A percentile compares a stretch with the other conserved stretches of the same genome.
phyloP scores from a whole-genome alignment of 768 basidiomycete genomes.

The Trametes sanguinea region DNA sequence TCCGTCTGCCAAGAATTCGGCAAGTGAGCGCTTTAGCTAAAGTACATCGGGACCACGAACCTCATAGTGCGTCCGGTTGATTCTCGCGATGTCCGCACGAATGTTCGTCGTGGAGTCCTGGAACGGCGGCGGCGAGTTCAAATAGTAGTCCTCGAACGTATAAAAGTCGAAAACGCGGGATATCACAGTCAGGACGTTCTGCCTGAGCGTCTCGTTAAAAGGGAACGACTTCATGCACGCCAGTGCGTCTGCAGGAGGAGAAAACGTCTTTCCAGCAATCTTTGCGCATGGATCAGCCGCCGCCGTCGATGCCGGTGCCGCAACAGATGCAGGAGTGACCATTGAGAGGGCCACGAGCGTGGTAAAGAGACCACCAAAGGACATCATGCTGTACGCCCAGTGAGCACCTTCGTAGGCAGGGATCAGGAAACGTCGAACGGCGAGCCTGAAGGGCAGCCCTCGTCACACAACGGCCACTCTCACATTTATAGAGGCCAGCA shows the following conservation, averaged over 20 bases:
- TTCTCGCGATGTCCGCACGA: conserved; percentile 46
- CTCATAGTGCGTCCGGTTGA: conserved; percentile 49
- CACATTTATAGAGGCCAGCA: neutral
- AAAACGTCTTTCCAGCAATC: conserved; percentile 44
- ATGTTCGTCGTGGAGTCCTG: conserved; percentile 56
- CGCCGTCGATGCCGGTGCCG: conserved; percentile 10
- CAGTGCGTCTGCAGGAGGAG: conserved; percentile 53
- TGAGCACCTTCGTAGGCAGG: no score
- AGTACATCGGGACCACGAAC: conserved; percentile 31
- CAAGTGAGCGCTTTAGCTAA: neutral
- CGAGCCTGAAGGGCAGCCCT: no score
- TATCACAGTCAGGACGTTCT: conserved; percentile 39
- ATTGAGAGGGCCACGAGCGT: conserved; percentile 4
- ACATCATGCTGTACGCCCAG: no score
- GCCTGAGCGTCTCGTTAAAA: conserved; percentile 41
- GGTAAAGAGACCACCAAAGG: no score
- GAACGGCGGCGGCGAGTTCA: conserved; percentile 40
- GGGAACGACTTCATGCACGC: conserved; percentile 57
- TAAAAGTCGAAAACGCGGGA: conserved; percentile 41
- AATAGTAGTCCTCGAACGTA: conserved; percentile 43
- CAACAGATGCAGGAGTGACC: neutral
- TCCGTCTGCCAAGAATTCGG: conserved; percentile 47
- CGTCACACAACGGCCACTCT: neutral
- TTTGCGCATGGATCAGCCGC: conserved; percentile 37
- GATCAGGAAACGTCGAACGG: no score